Evolutionary conservation across 768 basidiomycete species (phyloP).

Genomic region (Suillus fuscotomentosus): DNA sequence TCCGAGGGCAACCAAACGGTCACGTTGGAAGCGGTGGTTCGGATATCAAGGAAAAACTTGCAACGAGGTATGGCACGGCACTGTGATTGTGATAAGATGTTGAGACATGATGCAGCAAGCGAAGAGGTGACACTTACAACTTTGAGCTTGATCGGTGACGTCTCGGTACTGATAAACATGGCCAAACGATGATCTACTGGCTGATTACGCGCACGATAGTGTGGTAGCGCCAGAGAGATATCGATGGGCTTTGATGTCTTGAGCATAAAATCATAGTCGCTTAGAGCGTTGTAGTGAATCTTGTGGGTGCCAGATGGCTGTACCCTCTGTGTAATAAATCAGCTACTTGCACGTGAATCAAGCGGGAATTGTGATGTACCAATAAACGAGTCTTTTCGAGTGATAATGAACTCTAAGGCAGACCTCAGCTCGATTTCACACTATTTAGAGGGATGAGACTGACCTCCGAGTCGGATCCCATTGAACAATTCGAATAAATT

Average conservation of each 20-base stretch:
- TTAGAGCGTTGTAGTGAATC: constrained; percentile 59
- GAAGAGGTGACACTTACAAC: constrained; percentile 49
- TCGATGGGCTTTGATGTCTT: constrained; percentile 53
- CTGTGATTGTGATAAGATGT: constrained; percentile 28
- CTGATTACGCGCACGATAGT: constrained; percentile 74
- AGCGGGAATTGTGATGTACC: constrained; percentile 11
- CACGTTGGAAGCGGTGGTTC: constrained; percentile 63
- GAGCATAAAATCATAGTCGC: constrained; percentile 70
- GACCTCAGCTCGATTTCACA: constrained; percentile 8
- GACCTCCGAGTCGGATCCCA: constrained; percentile 23
- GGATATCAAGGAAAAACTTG: constrained; percentile 63
- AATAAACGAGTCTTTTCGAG: constrained; percentile 15
- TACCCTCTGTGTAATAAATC: constrained; percentile 19
- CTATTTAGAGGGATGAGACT: constrained; percentile 4
- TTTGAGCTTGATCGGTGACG: constrained; percentile 63
- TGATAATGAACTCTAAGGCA: constrained; percentile 23
- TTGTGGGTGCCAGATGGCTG: constrained; percentile 52
- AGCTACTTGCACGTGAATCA: neutral
- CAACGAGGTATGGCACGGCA: constrained; percentile 55
- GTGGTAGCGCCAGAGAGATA: constrained; percentile 67
- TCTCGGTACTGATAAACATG: constrained; percentile 59
- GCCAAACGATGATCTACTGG: constrained; percentile 70
- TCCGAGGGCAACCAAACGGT: constrained; percentile 80
- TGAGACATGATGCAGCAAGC: constrained; percentile 12
- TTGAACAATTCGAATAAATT: constrained; percentile 19